Evolutionary conservation across 495 filamentous ascomycete genomes (phyloP), one percentile per base, ranked within the genome.

Genomic region (Apodospora peruviana): DNA sequence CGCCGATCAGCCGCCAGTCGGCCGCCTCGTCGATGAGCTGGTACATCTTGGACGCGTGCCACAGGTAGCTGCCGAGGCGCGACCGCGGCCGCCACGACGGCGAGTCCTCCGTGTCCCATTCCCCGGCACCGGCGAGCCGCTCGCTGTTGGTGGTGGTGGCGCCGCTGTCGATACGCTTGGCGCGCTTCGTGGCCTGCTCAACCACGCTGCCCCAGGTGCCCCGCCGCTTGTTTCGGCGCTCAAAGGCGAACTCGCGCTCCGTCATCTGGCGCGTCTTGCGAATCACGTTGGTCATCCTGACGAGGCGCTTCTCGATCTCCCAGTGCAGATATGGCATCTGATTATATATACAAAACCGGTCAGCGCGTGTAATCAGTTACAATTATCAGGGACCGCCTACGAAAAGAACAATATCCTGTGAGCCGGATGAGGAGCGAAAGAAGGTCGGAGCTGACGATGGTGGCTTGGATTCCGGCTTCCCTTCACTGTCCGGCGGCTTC

Each of bases 241-340:
- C 58, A 18, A 57, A 47, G 19, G 45, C 41, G 21, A 37, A 45
- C 20, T 50, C 47, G 47, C 49, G 44, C 24, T 60, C 54, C 10
- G 50, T 58, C 16, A 44, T 19, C 18, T 50, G 51, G 2, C 51
- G 21, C 9, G 58, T 58, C 16, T 55, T 58, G 2, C 55, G 48
- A 5, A 58, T 50, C 12, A 61, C 51, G 17, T 55, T 58, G 19
- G 55, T 61, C 58, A 61, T 61, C 8, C 58, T 47, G n/a, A 48
- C 40, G 4, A 61, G 52, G 3, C 58, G 52, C 32, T 58, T 61
- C 23, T 58, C 58, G 16, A 55, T 58, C 19, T 58, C 58, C 58
- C 58, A 61, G 17, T 61, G 58, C n/a, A 61, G 43, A 21, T 53
- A 61, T 3, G 58, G 55, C 58, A 61, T 61, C 55, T 54, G 38